Base-by-base conservation (phyloP, 176 grass and related monocot genomes). In the Oryza brachyantha region DNA sequence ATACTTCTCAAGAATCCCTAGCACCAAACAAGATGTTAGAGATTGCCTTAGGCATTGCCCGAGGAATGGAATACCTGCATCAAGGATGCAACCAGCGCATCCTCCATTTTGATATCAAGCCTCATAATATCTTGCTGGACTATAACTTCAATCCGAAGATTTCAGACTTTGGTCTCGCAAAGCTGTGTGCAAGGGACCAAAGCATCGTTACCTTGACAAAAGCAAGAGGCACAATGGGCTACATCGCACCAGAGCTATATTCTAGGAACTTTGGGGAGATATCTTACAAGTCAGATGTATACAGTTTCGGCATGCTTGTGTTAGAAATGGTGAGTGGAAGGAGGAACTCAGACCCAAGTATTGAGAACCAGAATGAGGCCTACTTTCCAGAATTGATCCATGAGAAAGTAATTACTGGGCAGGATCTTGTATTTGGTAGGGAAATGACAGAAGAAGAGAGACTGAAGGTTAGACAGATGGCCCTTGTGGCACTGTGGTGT, bases 51-150 rank as follows among this genome's bases (percentile, higher is more conserved):
- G 76, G 89, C 8, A 84, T 87, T 22, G 76, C 84, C 26, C 55
- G 75, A 36, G 89, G 89, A 43, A 91, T 88, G 40, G 82, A 88
- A n/a, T 92, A 92, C 52, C 42, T 91, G 32, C 89, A 91, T 63
- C 77, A 87, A 59, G 89, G 89, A 39, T 91, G 89, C 29, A 73
- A 83, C 21, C 74, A 92, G 5, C 86, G 82, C 29, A 92, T 92
- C 59, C 73, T 92, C 25, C 90, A 92, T 41, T 85, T 92, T 28
- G 85, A 92, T 50, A 91, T 91, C 57, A 91, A 91, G 29, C 88
- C 89, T 42, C 84, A 86, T 21, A 91, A 87, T 21, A 84, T 91
- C 66, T 69, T 91, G 42, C 36, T 91, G 13, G 85, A 91, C 61
- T 68, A 78, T 37, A 58, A 83, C 64, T 84, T 84, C 3, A 85